Evolutionary conservation across 2,329 filamentous ascomycete species (phyloP).

Genomic region (Scedosporium minutisporum): DNA sequence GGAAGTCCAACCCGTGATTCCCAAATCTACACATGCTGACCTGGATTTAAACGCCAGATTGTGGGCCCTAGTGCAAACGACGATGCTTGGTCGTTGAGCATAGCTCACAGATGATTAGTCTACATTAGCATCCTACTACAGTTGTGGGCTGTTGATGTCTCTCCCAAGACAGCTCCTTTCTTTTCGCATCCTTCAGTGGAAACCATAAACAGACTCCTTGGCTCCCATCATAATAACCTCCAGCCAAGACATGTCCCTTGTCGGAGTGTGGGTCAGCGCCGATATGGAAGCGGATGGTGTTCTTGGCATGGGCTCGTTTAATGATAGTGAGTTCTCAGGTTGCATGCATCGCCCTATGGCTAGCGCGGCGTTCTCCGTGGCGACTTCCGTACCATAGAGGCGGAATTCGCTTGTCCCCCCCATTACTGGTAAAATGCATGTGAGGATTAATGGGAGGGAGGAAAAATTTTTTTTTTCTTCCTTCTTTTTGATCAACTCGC

Average conservation of each 20-base stretch:
- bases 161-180: too few species aligned
- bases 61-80: too few species aligned
- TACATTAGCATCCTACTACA: too few species aligned
- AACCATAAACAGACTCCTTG: not conserved
- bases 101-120: too few species aligned
- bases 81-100: too few species aligned
- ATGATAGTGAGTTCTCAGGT: not conserved
- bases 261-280: slow-evolving; percentile 13
- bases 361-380: slow-evolving; percentile 1
- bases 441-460: too few species aligned
- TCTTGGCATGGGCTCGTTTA: slow-evolving; percentile 8
- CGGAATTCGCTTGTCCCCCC: not conserved
- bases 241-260: not conserved
- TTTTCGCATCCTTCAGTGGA: too few species aligned
- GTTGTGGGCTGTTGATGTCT: too few species aligned
- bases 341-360: slow-evolving; percentile 1
- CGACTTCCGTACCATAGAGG: not conserved
- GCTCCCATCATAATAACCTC: not conserved
- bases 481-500: not conserved
- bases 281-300: slow-evolving; percentile 19
- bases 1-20: not conserved
- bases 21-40: not conserved
- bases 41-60: too few species aligned
- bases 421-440: not conserved
- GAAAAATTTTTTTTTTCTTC: not conserved